Conservation (phyloP, 2,329 filamentous ascomycete species). For the Biscogniauxia sp. region DNA sequence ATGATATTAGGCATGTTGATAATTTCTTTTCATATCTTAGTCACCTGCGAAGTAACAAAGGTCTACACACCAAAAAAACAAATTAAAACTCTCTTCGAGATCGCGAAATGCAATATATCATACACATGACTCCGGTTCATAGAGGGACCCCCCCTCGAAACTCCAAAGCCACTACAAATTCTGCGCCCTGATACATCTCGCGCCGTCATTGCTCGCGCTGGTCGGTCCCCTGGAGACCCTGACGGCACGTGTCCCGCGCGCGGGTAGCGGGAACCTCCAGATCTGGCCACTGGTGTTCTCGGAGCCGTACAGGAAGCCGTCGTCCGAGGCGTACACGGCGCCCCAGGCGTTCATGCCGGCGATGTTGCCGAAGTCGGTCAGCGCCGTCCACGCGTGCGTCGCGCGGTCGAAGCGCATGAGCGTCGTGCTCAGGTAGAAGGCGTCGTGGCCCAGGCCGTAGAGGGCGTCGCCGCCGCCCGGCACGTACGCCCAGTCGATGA, state of each 20-base stretch:
- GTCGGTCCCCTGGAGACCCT: constrained; percentile 4
- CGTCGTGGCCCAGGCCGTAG: constrained; percentile 15
- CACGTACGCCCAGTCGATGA: constrained; percentile 23
- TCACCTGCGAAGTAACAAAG: no score
- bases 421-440: not conserved
- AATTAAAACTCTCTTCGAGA: no score
- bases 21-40: no score
- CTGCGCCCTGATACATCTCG: constrained; percentile 7
- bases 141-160: no score
- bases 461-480: constrained; percentile 15
- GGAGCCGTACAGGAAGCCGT: constrained; percentile 17
- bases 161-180: not conserved
- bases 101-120: no score
- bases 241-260: not conserved
- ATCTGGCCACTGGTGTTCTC: constrained; percentile 23
- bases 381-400: constrained; percentile 5
- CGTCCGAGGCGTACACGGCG: constrained; percentile 18
- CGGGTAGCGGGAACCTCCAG: constrained; percentile 19
- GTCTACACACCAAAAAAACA: no score
- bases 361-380: constrained; percentile 12
- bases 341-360: constrained; percentile 10
- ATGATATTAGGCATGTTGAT: no score
- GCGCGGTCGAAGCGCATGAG: constrained; percentile 16
- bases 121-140: no score
- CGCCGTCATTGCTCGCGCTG: constrained; percentile 9